Conservation (phyloP, 2,329 filamentous ascomycete species). For the Colletotrichum tamarilloi region DNA sequence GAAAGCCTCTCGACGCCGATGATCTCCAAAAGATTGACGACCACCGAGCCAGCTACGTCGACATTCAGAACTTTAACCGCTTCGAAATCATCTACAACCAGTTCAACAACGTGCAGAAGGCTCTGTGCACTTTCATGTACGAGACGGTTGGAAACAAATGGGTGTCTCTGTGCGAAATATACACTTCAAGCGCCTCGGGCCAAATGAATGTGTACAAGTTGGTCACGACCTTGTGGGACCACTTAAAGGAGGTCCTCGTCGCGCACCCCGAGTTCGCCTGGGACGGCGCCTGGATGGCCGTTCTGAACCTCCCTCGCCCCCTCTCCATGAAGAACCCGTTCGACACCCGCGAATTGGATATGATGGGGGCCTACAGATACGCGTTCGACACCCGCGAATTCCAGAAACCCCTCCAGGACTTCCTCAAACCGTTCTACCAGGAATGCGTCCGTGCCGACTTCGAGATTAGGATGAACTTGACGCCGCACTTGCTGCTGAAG, state of each 20-base stretch:
- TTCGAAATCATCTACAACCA: slow-evolving; percentile 40
- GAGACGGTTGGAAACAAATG: slow-evolving; percentile 38
- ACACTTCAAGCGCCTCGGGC: neutral
- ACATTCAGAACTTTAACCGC: slow-evolving; percentile 41
- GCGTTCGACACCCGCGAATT: slow-evolving; percentile 27
- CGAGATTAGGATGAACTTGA: slow-evolving; percentile 49
- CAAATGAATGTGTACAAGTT: neutral
- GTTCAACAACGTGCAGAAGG: slow-evolving; percentile 47
- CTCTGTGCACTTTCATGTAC: slow-evolving; percentile 51
- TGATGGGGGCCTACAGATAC: neutral
- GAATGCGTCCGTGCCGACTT: slow-evolving; percentile 44
- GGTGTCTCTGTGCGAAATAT: neutral
- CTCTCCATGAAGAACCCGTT: neutral
- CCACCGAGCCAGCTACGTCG: slow-evolving; percentile 51
- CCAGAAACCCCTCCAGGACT: neutral
- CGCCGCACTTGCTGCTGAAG: slow-evolving; percentile 60
- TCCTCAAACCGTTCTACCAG: slow-evolving; percentile 21
- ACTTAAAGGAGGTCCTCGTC: neutral
- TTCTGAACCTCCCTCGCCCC: neutral
- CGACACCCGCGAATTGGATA: too few relatives aligned
- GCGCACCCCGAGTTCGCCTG: slow-evolving; percentile 9
- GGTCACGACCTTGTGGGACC: neutral
- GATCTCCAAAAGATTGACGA: slow-evolving; percentile 40
- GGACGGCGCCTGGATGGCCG: slow-evolving; percentile 2
- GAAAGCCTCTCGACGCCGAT: neutral